Evolutionary conservation across 2,329 filamentous ascomycete genomes (phyloP).

Genomic region (Phaeoacremonium minimum): DNA sequence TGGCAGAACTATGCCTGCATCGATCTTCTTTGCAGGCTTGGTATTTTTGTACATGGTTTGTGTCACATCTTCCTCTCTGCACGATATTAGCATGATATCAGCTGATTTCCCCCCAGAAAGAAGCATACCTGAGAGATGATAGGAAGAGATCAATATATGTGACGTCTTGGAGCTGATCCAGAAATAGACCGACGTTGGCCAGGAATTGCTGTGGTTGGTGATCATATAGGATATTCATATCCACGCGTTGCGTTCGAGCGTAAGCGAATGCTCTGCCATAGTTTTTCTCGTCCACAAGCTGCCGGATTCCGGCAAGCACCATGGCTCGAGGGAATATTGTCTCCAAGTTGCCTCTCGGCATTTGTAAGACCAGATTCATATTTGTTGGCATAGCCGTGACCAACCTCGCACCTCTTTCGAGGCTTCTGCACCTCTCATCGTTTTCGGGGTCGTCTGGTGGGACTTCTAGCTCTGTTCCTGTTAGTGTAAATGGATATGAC

Average conservation of each 20-base stretch:
- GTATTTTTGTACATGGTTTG: constrained; percentile 93
- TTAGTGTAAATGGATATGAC: constrained; percentile 15
- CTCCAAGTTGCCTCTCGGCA: constrained; percentile 93
- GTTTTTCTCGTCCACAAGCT: constrained; percentile 72
- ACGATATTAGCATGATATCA: constrained; percentile 19
- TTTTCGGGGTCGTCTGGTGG: constrained; percentile 85
- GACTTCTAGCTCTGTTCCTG: constrained; percentile 66
- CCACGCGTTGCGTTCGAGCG: constrained; percentile 88
- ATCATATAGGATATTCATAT: constrained; percentile 97
- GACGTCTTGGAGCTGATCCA: constrained; percentile 78
- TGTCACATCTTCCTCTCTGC: constrained; percentile 83
- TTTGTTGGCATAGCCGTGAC: constrained; percentile 86
- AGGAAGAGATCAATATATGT: constrained; percentile 88
- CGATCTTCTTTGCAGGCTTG: constrained; percentile 45
- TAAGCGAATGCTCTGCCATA: constrained; percentile 82
- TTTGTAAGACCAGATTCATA: constrained; percentile 84
- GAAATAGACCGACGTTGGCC: constrained; percentile 67
- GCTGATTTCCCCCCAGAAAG: too few species aligned
- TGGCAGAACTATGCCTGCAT: too few species aligned
- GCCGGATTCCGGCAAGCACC: constrained; percentile 84
- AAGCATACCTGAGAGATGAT: constrained; percentile 79
- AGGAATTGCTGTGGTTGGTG: constrained; percentile 87
- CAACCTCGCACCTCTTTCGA: constrained; percentile 83
- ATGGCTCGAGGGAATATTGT: constrained; percentile 91
- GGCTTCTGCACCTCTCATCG: constrained; percentile 86